These are phyloP conservation scores for Inonotus hispidus DNA, from an alignment of 1,284 basidiomycete species.

Conservation along the genomic window DNA sequence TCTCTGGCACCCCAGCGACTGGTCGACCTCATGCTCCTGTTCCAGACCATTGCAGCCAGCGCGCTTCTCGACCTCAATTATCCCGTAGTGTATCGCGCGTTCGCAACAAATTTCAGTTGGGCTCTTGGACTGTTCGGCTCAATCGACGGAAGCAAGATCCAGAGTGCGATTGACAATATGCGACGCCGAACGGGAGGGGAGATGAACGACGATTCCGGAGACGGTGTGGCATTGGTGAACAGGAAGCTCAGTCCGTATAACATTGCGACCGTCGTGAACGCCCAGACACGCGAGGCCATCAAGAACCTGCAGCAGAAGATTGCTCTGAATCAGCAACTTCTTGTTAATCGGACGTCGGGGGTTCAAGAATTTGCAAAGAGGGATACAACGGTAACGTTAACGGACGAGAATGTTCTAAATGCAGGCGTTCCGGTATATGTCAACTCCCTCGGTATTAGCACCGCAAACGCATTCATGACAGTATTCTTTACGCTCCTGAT, in stretches of 20 bases:
- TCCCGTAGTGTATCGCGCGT: slow-evolving; percentile 76
- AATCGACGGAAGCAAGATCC: slow-evolving; percentile 51
- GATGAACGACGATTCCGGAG: slow-evolving; percentile 49
- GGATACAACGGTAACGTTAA: slow-evolving; percentile 62
- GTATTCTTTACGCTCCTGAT: slow-evolving; percentile 70
- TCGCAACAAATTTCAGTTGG: slow-evolving; percentile 87
- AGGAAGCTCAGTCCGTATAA: slow-evolving; percentile 78
- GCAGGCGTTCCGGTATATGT: slow-evolving; percentile 80
- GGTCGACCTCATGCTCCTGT: slow-evolving; percentile 77
- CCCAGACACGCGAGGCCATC: background rate
- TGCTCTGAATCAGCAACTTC: slow-evolving; percentile 8
- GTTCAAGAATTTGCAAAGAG: slow-evolving; percentile 23
- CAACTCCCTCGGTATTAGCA: slow-evolving; percentile 67
- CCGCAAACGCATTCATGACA: slow-evolving; percentile 82
- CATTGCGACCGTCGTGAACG: slow-evolving; percentile 21
- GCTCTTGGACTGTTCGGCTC: slow-evolving; percentile 76
- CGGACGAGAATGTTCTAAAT: slow-evolving; percentile 59
- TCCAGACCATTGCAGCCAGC: slow-evolving; percentile 76
- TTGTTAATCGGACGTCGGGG: slow-evolving; percentile 2
- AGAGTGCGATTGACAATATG: slow-evolving; percentile 77
- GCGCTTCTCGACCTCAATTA: slow-evolving; percentile 84
- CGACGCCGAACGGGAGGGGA: slow-evolving; percentile 77
- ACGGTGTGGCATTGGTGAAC: slow-evolving; percentile 71
- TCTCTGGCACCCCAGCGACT: slow-evolving; percentile 56
- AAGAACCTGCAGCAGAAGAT: slow-evolving; percentile 8